These are phyloP conservation scores for Stachybotrys chlorohalonatus DNA, from an alignment of 2,329 filamentous ascomycete species.

Conservation along the genomic window DNA sequence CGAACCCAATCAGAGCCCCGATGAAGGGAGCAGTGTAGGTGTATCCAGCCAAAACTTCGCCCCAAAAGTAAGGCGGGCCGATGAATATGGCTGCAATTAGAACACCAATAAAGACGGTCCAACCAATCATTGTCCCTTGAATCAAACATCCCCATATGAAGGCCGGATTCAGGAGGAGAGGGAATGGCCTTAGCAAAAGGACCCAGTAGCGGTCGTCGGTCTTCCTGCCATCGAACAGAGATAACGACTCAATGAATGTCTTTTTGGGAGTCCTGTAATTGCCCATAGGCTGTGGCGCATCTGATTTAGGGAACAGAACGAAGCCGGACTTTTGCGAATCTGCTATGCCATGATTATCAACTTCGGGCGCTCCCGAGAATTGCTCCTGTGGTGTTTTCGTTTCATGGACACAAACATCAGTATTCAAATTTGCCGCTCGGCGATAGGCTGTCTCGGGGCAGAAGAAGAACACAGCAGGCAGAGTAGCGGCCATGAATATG, in stretches of 20 bases:
- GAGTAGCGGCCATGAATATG: constrained; percentile 65
- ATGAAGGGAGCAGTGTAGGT: constrained; percentile 80
- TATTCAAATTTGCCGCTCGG: constrained; percentile 59
- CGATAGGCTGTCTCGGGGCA: constrained; percentile 79
- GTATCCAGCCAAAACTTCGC: constrained; percentile 74
- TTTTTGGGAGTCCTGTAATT: constrained; percentile 35
- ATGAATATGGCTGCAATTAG: constrained; percentile 77
- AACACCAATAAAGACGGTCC: constrained; percentile 88
- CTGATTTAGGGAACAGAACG: constrained; percentile 20
- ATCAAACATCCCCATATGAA: constrained; percentile 74
- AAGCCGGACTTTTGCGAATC: constrained; percentile 11
- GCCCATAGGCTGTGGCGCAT: constrained; percentile 23
- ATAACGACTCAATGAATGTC: constrained; percentile 51
- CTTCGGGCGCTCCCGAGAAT: no score
- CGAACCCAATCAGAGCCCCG: constrained; percentile 70
- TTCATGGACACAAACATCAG: constrained; percentile 41
- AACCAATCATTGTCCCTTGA: constrained; percentile 85
- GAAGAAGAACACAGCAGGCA: constrained; percentile 67
- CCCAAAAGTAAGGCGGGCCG: constrained; percentile 71
- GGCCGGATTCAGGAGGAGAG: constrained; percentile 74
- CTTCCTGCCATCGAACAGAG: constrained; percentile 73
- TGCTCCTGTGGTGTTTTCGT: neutral
- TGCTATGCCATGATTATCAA: no score
- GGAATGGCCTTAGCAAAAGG: constrained; percentile 63
- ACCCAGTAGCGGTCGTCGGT: constrained; percentile 65